Conservation (phyloP, 169 alveolate species). For the Babesia ovis region DNA sequence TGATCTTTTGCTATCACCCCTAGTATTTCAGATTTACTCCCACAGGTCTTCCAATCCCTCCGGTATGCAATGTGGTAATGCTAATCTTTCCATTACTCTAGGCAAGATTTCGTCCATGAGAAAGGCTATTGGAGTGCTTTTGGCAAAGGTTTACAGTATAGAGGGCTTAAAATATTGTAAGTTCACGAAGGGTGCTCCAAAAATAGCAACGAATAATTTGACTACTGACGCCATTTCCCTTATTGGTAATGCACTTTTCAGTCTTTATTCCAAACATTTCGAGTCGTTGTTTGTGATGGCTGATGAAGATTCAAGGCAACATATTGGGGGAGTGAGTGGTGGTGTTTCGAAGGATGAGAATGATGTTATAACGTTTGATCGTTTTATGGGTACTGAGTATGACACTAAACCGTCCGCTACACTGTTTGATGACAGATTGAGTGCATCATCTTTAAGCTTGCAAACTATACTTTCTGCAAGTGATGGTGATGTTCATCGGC, state of each 20-base stretch:
- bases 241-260: constrained; percentile 13
- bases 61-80: background rate
- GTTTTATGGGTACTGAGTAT: background rate
- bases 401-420: background rate
- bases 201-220: background rate
- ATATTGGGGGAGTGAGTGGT: background rate
- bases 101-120: background rate
- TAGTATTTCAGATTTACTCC: background rate
- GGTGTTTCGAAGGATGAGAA: background rate
- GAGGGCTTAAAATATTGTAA: background rate
- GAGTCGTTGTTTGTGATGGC: constrained; percentile 2
- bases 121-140: constrained; percentile 5
- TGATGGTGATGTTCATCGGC: background rate
- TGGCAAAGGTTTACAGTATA: constrained; percentile 2
- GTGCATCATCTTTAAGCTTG: background rate
- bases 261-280: constrained; percentile 24
- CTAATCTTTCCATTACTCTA: background rate
- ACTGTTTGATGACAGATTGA: background rate
- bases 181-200: background rate
- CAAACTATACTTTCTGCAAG: background rate
- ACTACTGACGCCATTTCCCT: constrained; percentile 5
- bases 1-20: constrained; percentile 48
- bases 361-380: constrained; percentile 15
- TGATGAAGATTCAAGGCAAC: background rate
- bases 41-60: background rate